Percentiles rank a stretch among this genome's conserved stretches.
These are phyloP conservation scores for Lachancea cidri DNA, from an alignment of 805 yeast genomes.

Conservation along the genomic window DNA sequence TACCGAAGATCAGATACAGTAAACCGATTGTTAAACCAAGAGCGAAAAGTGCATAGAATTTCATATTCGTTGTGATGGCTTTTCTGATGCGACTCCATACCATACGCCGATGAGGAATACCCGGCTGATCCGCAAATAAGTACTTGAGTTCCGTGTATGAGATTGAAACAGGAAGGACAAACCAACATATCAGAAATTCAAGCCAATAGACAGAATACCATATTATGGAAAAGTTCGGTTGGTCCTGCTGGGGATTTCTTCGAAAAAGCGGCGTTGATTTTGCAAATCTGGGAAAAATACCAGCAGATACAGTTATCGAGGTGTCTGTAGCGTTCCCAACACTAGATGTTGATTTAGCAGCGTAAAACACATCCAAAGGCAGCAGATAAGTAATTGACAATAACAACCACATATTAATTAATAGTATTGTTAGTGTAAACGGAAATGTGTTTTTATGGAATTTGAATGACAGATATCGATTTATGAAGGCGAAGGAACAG, in stretches of 20 bases:
- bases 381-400: slow-evolving; percentile 26
- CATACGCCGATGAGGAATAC: slow-evolving; percentile 8
- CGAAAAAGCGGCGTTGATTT: background rate
- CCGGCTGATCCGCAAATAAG: slow-evolving; percentile 12
- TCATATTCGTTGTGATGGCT: slow-evolving; percentile 25
- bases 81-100: slow-evolving; percentile 14
- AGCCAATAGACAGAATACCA: slow-evolving; percentile 30
- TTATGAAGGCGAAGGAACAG: slow-evolving; percentile 19
- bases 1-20: slow-evolving; percentile 21
- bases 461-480: slow-evolving; percentile 28
- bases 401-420: slow-evolving; percentile 25
- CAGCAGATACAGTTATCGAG: background rate
- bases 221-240: slow-evolving; percentile 13
- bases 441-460: slow-evolving; percentile 24
- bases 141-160: slow-evolving; percentile 29
- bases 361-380: slow-evolving; percentile 26
- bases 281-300: background rate
- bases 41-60: slow-evolving; percentile 26
- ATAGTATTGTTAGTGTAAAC: slow-evolving; percentile 17
- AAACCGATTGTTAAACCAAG: slow-evolving; percentile 21
- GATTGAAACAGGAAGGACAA: slow-evolving; percentile 28
- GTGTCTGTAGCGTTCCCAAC: background rate
- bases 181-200: slow-evolving; percentile 31
- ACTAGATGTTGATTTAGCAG: slow-evolving; percentile 9
- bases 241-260: background rate